phyloP scores from a whole-genome alignment of 345 rosid genomes.

The Mercurialis annua region DNA sequence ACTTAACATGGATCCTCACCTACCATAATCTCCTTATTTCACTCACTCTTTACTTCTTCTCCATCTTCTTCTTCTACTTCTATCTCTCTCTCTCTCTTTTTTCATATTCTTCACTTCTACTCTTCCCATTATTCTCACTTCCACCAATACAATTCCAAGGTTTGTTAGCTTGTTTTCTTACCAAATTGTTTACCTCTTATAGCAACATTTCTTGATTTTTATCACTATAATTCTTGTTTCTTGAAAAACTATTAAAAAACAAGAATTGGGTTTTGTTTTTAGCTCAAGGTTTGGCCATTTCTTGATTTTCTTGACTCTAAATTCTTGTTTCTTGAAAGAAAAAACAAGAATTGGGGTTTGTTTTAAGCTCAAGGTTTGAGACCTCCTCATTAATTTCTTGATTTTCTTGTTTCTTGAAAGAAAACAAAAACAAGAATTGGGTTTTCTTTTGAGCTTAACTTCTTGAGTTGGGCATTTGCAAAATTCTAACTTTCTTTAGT shows the following conservation, averaged over 20 bases:
- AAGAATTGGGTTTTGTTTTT: neutral
- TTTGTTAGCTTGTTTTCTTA: no score
- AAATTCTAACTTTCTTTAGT: neutral
- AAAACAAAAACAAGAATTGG: neutral
- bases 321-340: neutral
- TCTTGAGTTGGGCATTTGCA: neutral
- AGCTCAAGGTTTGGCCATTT: no score
- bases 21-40: constrained; percentile 24
- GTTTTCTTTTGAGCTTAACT: neutral
- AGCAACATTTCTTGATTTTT: no score
- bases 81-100: constrained; percentile 11
- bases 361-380: neutral
- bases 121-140: neutral
- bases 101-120: constrained; percentile 1
- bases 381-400: constrained; percentile 1
- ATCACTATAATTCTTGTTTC: no score
- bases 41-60: neutral
- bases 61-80: neutral
- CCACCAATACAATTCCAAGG: neutral
- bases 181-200: no score
- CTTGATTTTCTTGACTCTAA: no score
- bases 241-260: no score
- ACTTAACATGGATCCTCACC: constrained; percentile 56
- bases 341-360: neutral
- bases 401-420: no score